These are phyloP conservation scores for Cyclotella cryptica DNA, from an alignment of 108 stramenopile species.

Conservation along the genomic window DNA sequence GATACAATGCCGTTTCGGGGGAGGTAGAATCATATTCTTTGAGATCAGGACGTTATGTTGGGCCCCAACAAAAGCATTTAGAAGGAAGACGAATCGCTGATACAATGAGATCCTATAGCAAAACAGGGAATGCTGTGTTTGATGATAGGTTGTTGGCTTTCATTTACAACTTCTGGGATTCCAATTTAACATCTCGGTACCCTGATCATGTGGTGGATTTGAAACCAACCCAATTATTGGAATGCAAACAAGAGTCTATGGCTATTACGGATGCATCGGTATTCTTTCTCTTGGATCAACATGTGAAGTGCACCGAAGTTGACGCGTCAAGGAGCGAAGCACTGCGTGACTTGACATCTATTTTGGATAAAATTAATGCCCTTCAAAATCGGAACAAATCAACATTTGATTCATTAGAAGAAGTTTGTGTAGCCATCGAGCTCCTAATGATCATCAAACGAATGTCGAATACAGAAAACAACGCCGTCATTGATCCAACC, in stretches of 20 bases:
- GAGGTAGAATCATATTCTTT: slow-evolving; percentile 50
- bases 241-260: slow-evolving; percentile 33
- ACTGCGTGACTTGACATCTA: slow-evolving; percentile 3
- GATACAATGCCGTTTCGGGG: slow-evolving; percentile 38
- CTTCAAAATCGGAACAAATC: slow-evolving; percentile 18
- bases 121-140: slow-evolving; percentile 42
- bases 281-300: slow-evolving; percentile 13
- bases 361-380: slow-evolving; percentile 18
- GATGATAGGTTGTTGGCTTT: slow-evolving; percentile 54
- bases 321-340: background rate
- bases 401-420: slow-evolving; percentile 6
- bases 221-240: slow-evolving; percentile 12
- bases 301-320: background rate
- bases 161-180: slow-evolving; percentile 53
- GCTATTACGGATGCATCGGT: slow-evolving; percentile 38
- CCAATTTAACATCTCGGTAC: slow-evolving; percentile 18
- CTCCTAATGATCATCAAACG: slow-evolving; percentile 41
- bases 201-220: slow-evolving; percentile 41
- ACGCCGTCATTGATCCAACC: slow-evolving; percentile 18
- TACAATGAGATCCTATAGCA: slow-evolving; percentile 15
- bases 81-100: slow-evolving; percentile 37
- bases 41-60: slow-evolving; percentile 29
- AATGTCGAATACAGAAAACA: background rate
- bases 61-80: slow-evolving; percentile 22
- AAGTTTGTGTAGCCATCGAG: slow-evolving; percentile 37